These are phyloP conservation scores for Mucor lusitanicus DNA, from an alignment of 371 early-diverging fungal genomes.

Conservation along the genomic window DNA sequence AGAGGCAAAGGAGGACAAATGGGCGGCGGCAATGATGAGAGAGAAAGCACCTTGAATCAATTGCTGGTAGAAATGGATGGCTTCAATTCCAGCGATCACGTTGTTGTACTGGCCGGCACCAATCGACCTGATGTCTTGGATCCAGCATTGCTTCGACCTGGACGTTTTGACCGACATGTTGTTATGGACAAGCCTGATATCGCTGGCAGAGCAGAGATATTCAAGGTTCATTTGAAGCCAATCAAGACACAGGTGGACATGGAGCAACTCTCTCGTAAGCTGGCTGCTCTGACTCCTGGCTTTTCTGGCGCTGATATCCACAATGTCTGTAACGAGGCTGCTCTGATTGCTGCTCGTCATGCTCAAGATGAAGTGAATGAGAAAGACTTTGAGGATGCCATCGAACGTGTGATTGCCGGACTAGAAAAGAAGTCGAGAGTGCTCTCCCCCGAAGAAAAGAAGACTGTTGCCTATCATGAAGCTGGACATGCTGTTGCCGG, in stretches of 20 bases:
- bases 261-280: conserved; percentile 76
- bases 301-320: conserved; percentile 96
- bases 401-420: conserved; percentile 98
- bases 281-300: conserved; percentile 88
- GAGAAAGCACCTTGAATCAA: conserved; percentile 96
- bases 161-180: conserved; percentile 99
- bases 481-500: conserved; percentile 99
- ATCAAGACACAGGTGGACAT: conserved; percentile 66
- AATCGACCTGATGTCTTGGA: conserved; percentile 99
- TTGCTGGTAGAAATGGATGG: conserved; percentile 99
- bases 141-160: conserved; percentile 98
- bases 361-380: conserved; percentile 78
- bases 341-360: conserved; percentile 90
- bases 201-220: conserved; percentile 96
- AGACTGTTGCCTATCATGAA: conserved; percentile 99
- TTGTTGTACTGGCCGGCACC: conserved; percentile 99
- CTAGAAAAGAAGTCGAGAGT: conserved; percentile 97
- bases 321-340: conserved; percentile 97
- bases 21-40: conserved; percentile 99
- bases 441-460: conserved; percentile 97
- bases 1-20: conserved; percentile 96
- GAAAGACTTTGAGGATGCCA: conserved; percentile 94
- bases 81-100: conserved; percentile 91
- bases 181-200: conserved; percentile 99
- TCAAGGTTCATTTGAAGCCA: conserved; percentile 99